Base-by-base conservation (phyloP, 306 rosid genomes). In the Begonia fuchsioides region DNA sequence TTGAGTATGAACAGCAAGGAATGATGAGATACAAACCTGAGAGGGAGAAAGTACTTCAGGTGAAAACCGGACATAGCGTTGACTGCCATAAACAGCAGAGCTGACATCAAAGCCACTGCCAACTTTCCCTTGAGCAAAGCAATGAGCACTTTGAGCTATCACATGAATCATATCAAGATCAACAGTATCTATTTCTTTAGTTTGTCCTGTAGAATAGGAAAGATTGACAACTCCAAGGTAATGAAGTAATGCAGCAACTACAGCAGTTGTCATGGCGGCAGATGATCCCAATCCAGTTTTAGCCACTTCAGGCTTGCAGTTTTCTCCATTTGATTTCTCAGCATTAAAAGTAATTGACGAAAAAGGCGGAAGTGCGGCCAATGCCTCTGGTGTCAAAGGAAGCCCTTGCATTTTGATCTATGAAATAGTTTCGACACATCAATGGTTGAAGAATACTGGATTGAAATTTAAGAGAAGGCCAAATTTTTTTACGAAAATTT, bases 31-130 rank as follows among this genome's bases (percentile, higher is more conserved):
- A 47, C 49, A 59, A 38, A 90, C 98, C 95, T 85, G 92, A 65
- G 92, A 63, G 54, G 83, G 71, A 52, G 94, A 81, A 55, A 90
- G 75, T 60, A 85, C 92, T 75, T 81, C 85, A 6, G 98, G 95
- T 16, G 98, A 90, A 79, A 90, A 90, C 49, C 98, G 94, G 64
- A 85, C 87, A 67, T 90, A 90, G 26, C 93, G 86, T 10, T 90
- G 98, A 73, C 98, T 90, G n/a, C 98, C 98, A 77, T 81, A 85
- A 62, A 85, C 98, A 11, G 95, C 98, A 61, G 98, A 81, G 61
- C 92, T 82, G 66, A 90, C 94, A 71, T 90, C 98, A 79, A 85
- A 90, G 52, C 98, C 98, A 57, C 98, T 85, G 54, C 98, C 98
- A 58, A 90, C 93, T 75, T 90, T 90, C 54, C 98, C 98, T 47